phyloP scores from a whole-genome alignment of 2,329 filamentous ascomycete species.

The Colletotrichum lini region DNA sequence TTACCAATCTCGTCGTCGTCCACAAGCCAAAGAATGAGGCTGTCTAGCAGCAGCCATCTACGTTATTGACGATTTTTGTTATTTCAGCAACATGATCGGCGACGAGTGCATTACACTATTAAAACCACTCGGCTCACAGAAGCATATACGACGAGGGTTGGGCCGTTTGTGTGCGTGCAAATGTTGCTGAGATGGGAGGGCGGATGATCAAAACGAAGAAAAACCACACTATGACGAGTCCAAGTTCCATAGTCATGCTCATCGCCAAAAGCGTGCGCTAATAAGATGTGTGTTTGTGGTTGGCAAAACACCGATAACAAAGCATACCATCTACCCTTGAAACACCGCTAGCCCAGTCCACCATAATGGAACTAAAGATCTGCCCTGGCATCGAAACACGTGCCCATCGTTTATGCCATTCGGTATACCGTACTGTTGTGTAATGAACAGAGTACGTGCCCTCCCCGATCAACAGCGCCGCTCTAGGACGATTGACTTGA shows the following conservation, averaged over 20 bases:
- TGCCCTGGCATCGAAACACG: not conserved
- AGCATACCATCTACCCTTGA: not conserved
- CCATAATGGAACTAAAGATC: not conserved
- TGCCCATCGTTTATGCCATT: not conserved
- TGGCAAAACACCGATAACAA: not conserved
- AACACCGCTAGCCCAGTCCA: slow-evolving; percentile 18
- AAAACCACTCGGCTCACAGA: not conserved
- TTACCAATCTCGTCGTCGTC: slow-evolving; percentile 44
- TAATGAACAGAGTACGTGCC: not conserved
- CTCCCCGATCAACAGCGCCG: not conserved
- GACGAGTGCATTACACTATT: not conserved
- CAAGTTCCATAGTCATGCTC: not conserved
- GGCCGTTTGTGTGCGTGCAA: too few relatives aligned
- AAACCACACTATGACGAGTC: not conserved
- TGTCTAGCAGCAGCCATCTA: not conserved
- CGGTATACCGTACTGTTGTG: not conserved
- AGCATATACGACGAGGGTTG: not conserved
- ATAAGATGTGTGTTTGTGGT: not conserved
- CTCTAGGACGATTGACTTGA: not conserved
- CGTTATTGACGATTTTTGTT: not conserved
- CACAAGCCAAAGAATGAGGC: not conserved
- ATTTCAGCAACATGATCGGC: not conserved
- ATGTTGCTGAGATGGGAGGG: not conserved
- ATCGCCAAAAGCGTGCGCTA: not conserved
- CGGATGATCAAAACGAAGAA: too few relatives aligned